A percentile compares a stretch with the other conserved stretches of the same genome.
These are phyloP conservation scores for Phytophthora multivora DNA, from an alignment of 352 stramenopile genomes.

Conservation along the genomic window DNA sequence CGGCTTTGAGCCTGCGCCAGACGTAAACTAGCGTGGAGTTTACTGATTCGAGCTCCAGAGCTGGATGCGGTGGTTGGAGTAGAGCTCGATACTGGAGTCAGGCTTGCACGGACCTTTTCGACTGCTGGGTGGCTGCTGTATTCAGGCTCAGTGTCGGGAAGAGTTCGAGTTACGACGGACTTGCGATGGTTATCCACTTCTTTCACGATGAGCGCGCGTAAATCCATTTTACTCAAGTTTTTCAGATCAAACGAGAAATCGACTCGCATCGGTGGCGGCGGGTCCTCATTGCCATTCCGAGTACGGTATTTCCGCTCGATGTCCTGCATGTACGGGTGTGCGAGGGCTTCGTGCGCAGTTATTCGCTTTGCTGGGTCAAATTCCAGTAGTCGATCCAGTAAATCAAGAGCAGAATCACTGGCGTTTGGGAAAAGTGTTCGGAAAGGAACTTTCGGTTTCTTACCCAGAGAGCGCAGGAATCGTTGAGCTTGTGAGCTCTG, in stretches of 20 bases:
- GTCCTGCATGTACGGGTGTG: conserved; percentile 72
- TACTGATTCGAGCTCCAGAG: conserved; percentile 41
- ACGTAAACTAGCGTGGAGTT: conserved; percentile 46
- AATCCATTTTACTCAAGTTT: conserved; percentile 71
- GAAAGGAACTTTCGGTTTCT: conserved; percentile 62
- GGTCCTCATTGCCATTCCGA: conserved; percentile 35
- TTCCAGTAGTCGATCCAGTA: conserved; percentile 66
- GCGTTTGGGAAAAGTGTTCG: conserved; percentile 56
- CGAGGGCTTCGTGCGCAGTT: conserved; percentile 61
- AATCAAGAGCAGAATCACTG: conserved; percentile 56
- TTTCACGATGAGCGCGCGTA: conserved; percentile 70
- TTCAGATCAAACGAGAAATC: conserved; percentile 82
- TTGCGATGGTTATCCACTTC: conserved; percentile 67
- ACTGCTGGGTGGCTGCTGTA: background rate
- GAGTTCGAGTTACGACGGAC: background rate
- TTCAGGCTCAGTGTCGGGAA: background rate
- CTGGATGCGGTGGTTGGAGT: conserved; percentile 4
- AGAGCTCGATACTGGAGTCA: conserved; percentile 3
- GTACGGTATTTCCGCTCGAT: conserved; percentile 71
- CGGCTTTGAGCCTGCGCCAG: conserved; percentile 34
- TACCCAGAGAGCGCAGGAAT: conserved; percentile 69
- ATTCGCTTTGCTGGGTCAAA: conserved; percentile 69
- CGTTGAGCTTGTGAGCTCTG: conserved; percentile 77
- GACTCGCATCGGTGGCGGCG: conserved; percentile 37
- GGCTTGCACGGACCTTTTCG: conserved; percentile 5